Conservation (phyloP, 805 yeast genomes). For the Starmerella sirachaensis region DNA sequence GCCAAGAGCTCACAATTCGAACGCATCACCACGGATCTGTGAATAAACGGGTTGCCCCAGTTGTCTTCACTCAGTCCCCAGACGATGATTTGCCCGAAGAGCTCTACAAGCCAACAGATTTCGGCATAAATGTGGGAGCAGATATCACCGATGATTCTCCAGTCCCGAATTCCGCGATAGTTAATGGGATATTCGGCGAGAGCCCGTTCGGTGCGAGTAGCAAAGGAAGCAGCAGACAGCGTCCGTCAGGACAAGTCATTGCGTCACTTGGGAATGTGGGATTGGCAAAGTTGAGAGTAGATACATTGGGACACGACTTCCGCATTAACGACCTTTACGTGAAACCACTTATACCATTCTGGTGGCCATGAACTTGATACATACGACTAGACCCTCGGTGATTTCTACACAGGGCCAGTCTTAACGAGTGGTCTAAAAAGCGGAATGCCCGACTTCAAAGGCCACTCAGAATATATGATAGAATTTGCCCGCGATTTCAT, state of each 20-base stretch:
- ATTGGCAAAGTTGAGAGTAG: constrained; percentile 46
- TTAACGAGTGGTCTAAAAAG: no score
- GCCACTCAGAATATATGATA: no score
- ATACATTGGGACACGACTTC: constrained; percentile 23
- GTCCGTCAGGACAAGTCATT: constrained; percentile 52
- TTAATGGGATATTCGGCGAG: constrained; percentile 10
- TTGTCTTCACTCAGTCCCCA: constrained; percentile 29
- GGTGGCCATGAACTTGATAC: constrained; percentile 51
- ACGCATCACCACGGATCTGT: constrained; percentile 72
- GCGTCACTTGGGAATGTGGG: constrained; percentile 50
- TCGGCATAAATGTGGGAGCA: constrained; percentile 7
- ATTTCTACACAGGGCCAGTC: no score
- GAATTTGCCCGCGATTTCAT: no score
- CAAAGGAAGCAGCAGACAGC: constrained; percentile 14
- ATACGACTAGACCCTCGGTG: no score
- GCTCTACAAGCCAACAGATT: constrained; percentile 14
- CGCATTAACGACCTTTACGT: constrained; percentile 31
- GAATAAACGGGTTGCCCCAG: constrained; percentile 74
- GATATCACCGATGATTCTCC: constrained; percentile 17
- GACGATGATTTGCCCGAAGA: constrained; percentile 14
- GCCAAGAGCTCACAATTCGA: constrained; percentile 89
- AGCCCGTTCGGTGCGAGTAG: constrained; percentile 14
- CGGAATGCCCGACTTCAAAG: no score
- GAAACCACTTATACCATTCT: constrained; percentile 49
- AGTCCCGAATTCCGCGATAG: constrained; percentile 11